A percentile compares a stretch with the other conserved stretches of the same genome.
Conservation (phyloP, 2,329 filamentous ascomycete genomes). For the Domatiomyces catenatus region DNA sequence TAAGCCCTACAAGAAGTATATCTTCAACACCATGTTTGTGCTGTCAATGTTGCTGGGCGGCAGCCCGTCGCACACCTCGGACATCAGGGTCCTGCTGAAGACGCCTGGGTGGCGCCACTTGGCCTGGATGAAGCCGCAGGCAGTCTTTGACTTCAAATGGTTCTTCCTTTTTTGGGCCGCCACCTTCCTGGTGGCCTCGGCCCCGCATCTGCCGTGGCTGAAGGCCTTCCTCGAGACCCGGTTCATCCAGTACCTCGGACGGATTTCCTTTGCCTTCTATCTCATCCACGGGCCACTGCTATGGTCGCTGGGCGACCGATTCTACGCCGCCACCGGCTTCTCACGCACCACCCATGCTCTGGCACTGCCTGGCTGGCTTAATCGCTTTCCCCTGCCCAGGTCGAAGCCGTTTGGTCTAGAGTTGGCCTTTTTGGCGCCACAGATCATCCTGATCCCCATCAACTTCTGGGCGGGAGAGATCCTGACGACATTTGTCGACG, state of each 20-base stretch:
- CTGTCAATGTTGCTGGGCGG: slow-evolving; percentile 44
- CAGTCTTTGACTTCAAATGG: slow-evolving; percentile 52
- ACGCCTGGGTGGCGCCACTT: slow-evolving; percentile 14
- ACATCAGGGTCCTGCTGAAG: slow-evolving; percentile 8
- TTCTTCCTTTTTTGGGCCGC: slow-evolving; percentile 51
- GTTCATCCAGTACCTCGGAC: slow-evolving; percentile 32
- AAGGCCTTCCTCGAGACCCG: slow-evolving; percentile 31
- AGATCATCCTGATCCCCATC: slow-evolving; percentile 44
- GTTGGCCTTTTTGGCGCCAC: slow-evolving; percentile 42
- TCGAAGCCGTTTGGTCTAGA: slow-evolving; percentile 46
- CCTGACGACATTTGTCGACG: slow-evolving; percentile 41
- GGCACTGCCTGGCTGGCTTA: slow-evolving; percentile 42
- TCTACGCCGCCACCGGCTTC: slow-evolving; percentile 49
- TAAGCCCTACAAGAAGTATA: slow-evolving; percentile 33
- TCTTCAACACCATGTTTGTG: slow-evolving; percentile 39
- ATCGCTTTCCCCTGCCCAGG: slow-evolving; percentile 40
- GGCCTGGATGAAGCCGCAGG: slow-evolving; percentile 41
- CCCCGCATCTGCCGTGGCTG: slow-evolving; percentile 44
- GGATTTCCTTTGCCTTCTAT: slow-evolving; percentile 34
- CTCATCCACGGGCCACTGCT: slow-evolving; percentile 32
- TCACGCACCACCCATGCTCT: slow-evolving; percentile 32
- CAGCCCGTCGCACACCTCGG: slow-evolving; percentile 40
- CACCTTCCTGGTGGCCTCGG: slow-evolving; percentile 38
- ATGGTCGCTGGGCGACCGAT: slow-evolving; percentile 43
- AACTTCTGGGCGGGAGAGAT: slow-evolving; percentile 45